Percentiles rank a stretch among this genome's conserved stretches.
phyloP scores from a whole-genome alignment of 371 early-diverging fungal genomes.

The Haplosporangium sp. region DNA sequence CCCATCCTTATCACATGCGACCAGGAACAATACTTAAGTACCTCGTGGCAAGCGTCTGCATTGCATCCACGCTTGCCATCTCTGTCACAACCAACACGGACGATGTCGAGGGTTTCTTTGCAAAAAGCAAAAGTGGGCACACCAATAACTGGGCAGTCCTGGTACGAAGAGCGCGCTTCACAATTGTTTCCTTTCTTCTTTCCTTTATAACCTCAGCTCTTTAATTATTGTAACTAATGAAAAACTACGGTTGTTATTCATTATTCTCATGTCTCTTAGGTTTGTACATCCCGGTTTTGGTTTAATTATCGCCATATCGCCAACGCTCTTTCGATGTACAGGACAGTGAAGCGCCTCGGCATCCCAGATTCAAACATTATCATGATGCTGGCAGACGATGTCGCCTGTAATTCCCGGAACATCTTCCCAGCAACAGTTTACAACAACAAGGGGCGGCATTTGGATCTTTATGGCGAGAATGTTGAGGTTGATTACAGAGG shows the following conservation, averaged over 20 bases:
- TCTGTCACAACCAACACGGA: conserved; percentile 36
- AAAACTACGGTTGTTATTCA: too few species aligned
- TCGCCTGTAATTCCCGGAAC: conserved; percentile 96
- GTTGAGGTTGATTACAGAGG: conserved; percentile 98
- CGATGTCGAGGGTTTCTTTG: conserved; percentile 49
- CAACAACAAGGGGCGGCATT: conserved; percentile 82
- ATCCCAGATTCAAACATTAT: conserved; percentile 98
- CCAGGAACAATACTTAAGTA: conserved; percentile 21
- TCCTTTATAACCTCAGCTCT: background rate
- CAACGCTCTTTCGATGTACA: conserved; percentile 95
- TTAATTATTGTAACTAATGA: too few species aligned
- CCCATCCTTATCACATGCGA: conserved; percentile 10
- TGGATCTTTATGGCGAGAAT: conserved; percentile 94
- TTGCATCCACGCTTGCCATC: conserved; percentile 35
- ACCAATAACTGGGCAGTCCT: conserved; percentile 99
- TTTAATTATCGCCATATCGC: conserved; percentile 97
- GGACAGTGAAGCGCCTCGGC: conserved; percentile 97
- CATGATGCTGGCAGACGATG: conserved; percentile 97
- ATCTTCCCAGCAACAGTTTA: conserved; percentile 92
- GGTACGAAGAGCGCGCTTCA: conserved; percentile 44
- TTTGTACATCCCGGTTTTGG: conserved; percentile 97
- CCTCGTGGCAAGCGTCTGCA: conserved; percentile 20
- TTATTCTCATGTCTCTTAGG: conserved; percentile 58
- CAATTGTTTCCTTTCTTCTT: background rate
- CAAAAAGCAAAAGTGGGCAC: conserved; percentile 65